Base-by-base conservation (phyloP, 257 asterid species). In the Solanum etuberosum region DNA sequence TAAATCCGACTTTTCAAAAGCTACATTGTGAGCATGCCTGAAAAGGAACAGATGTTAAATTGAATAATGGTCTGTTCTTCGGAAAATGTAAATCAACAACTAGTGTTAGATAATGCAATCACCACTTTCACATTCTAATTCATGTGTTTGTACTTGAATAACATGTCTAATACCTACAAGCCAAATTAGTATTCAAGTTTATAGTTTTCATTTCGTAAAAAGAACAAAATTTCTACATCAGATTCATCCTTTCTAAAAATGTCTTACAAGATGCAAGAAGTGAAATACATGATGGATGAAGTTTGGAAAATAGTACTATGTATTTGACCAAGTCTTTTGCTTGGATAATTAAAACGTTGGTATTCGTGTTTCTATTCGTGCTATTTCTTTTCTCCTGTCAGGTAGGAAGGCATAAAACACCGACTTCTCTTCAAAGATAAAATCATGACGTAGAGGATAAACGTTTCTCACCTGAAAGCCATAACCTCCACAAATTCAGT, bases 401-500 rank as follows among this genome's bases (percentile, higher is more conserved):
- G 43, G 43, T 40, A 40, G 48, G 6, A 73, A 73, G 48, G 4
- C 81, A 38, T 21, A 23, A 74, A 23, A 5, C 10, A 74, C 15
- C 34, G 54, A 37, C 83, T 74, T 42, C 5, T 42, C 84, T n/a
- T 27, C 25, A 43, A 9, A 27, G 38, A 80, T 16, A 80, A 2
- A 80, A 80, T 80, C 84, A 9, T 46, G 65, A 15, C 0, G 25
- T 27, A 78, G 40, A 43, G 54, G 25, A 78, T 9, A 80, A 46
- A 29, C 42, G 5, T 78, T 65, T 86, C 16, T 89, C 89, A 94
- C 98, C 98, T 94, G 96, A 96, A 96, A 84, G 98, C 98, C 86
- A 96, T 91, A 37, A 96, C 98, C 93, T 96, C 97, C 74, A 92
- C 91, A 87, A 96, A 96, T 88, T 94, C 97, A 48, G 98, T 91